Percentiles rank a stretch among this genome's conserved stretches.
These are phyloP conservation scores for Goffeauzyma gilvescens DNA, from an alignment of 768 basidiomycete genomes.

Conservation along the genomic window DNA sequence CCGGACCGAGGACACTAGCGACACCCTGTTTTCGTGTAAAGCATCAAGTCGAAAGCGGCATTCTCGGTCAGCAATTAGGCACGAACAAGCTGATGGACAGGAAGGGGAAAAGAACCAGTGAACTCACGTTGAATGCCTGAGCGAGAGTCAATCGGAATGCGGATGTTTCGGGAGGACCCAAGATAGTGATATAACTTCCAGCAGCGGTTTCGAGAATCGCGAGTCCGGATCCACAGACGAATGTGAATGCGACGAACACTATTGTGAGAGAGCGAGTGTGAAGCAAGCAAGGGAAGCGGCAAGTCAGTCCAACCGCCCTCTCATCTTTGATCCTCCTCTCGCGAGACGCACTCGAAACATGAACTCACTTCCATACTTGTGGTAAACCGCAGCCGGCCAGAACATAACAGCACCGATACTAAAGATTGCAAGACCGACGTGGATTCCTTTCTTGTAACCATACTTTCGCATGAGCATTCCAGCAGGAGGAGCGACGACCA, in stretches of 20 bases:
- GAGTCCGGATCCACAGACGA: constrained; percentile 7
- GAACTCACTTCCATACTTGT: constrained; percentile 9
- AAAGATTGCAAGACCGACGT: constrained; percentile 15
- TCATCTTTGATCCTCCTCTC: too few relatives aligned
- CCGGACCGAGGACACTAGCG: constrained; percentile 19
- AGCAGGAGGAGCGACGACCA: constrained; percentile 13
- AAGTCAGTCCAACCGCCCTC: too few relatives aligned
- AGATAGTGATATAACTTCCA: constrained; percentile 12
- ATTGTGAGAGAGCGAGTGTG: too few relatives aligned
- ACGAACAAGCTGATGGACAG: too few relatives aligned
- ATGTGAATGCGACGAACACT: constrained; percentile 16
- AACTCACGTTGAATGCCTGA: constrained; percentile 13
- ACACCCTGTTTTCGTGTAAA: constrained; percentile 3
- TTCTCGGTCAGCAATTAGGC: neutral
- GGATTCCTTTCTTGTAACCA: constrained; percentile 19
- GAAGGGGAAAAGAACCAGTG: too few relatives aligned
- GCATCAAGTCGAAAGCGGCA: neutral
- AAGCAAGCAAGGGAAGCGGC: too few relatives aligned
- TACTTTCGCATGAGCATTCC: constrained; percentile 17
- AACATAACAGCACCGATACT: constrained; percentile 13
- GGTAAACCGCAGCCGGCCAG: constrained; percentile 15
- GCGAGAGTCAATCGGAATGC: constrained; percentile 13
- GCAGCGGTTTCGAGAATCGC: constrained; percentile 16
- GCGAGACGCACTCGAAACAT: too few relatives aligned
- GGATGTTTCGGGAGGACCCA: constrained; percentile 10